phyloP scores from a whole-genome alignment of 2,329 filamentous ascomycete species.

The Cercospora citrullina region DNA sequence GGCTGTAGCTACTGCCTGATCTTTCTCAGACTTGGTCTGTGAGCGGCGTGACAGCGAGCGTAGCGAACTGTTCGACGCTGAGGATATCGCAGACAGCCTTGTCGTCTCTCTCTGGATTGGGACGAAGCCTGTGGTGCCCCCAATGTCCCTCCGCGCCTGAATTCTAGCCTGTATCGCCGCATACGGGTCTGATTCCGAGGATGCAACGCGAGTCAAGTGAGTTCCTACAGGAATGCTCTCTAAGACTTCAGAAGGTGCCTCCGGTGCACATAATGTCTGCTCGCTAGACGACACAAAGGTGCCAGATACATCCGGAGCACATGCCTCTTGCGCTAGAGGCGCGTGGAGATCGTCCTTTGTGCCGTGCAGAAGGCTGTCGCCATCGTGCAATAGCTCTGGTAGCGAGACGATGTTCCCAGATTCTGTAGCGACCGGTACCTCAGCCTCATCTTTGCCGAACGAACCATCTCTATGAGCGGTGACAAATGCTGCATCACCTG shows the following conservation, averaged over 20 bases:
- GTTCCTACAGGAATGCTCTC: neutral
- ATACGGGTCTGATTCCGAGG: conserved; percentile 31
- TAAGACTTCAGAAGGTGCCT: neutral
- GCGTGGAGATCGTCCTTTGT: neutral
- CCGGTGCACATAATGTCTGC: conserved; percentile 8
- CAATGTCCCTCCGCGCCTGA: conserved; percentile 38
- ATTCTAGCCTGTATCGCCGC: conserved; percentile 39
- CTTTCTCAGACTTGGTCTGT: conserved; percentile 1
- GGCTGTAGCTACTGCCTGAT: conserved; percentile 29
- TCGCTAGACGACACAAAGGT: conserved; percentile 8
- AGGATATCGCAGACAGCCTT: conserved; percentile 42
- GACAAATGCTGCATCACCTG: conserved; percentile 11
- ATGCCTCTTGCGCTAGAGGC: neutral
- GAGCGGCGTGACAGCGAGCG: conserved; percentile 19
- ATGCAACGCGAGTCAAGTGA: conserved; percentile 6
- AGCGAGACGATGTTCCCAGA: conserved; percentile 6
- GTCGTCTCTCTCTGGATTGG: conserved; percentile 42
- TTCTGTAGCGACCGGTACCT: neutral
- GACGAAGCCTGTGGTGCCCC: conserved; percentile 36
- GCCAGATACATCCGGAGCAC: conserved; percentile 3
- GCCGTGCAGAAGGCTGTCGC: conserved; percentile 11
- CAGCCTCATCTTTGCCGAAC: conserved; percentile 2
- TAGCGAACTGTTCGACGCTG: conserved; percentile 26
- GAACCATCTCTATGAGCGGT: neutral
- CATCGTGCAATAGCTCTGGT: neutral